Base-by-base conservation (phyloP, 129 eudicot genomes). In the Saposhnikovia divaricata region DNA sequence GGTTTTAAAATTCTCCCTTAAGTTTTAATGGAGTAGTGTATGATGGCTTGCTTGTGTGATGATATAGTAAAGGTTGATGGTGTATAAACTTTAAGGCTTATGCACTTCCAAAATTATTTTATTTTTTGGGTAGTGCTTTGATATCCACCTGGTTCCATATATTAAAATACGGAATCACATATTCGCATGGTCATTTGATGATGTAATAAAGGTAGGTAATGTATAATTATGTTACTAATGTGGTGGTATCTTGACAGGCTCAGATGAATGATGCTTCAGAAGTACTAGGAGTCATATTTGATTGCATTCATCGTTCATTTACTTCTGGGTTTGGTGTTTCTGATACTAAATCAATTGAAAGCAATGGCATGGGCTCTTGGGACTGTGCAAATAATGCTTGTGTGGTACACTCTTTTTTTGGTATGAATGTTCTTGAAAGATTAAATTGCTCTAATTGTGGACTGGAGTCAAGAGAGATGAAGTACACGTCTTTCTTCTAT, bases 211-310 rank as follows among this genome's bases (percentile, higher is more conserved):
- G 48, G 68, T 77, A 2, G 70, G 37, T 55, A 4, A 48, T 28
- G 16, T 50, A n/a, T 37, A 78, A 75, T 69, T 6, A 19, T 70
- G 37, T 63, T 16, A 73, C 63, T 77, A 31, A 79, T 43, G 40
- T 85, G 77, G 61, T 80, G 78, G 66, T 59, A 77, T 77, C 51
- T 88, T 88, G 39, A 79, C 96, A 95, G 98, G 98, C 90, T 81
- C 96, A 95, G 85, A 95, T 95, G 98, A 95, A 95, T 80, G 98
- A 95, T 86, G 98, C 98, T 84, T 95, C 98, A 65, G 98, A 95
- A 89, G 98, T 95, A 71, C 73, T 95, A 77, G 97, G 88, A 76
- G 98, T 95, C 61, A 86, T 95, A 87, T 95, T 95, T 81, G 88
- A 92, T 53, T 92, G 98, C 89, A 87, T 95, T 75, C 98, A 95